A percentile compares a stretch with the other conserved stretches of the same genome.
These are phyloP conservation scores for Scenedesmus sp. DNA, from an alignment of 163 green algal genomes.

Conservation along the genomic window DNA sequence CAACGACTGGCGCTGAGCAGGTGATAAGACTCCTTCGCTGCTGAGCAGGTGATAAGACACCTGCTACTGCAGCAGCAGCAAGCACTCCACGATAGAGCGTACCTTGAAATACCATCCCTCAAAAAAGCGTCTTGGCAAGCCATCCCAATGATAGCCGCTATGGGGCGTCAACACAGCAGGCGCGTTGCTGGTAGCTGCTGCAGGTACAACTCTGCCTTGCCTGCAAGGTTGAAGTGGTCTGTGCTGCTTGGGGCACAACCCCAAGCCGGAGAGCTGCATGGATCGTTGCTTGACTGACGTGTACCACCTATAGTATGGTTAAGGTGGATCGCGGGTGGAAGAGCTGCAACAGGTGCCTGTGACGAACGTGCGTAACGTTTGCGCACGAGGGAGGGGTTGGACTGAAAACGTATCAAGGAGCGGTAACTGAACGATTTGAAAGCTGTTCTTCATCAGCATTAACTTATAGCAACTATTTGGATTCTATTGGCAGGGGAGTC, in stretches of 20 bases:
- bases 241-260: neutral
- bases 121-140: slow-evolving; percentile 87
- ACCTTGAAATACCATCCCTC: slow-evolving; percentile 98
- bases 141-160: slow-evolving; percentile 94
- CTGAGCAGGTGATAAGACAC: neutral
- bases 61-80: neutral
- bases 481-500: too few relatives aligned
- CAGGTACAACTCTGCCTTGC: neutral
- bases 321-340: neutral
- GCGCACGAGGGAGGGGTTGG: too few relatives aligned
- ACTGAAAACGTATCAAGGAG: too few relatives aligned
- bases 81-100: neutral
- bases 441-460: too few relatives aligned
- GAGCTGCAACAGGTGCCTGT: neutral
- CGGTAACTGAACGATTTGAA: too few relatives aligned
- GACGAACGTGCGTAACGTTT: neutral
- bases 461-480: too few relatives aligned
- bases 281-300: neutral
- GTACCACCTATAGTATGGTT: neutral
- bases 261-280: neutral
- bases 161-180: slow-evolving; percentile 68
- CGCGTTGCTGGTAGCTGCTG: slow-evolving; percentile 17
- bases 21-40: neutral
- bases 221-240: neutral
- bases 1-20: too few relatives aligned